phyloP scores from a whole-genome alignment of 495 filamentous ascomycete species.

The Xylaria grammica region DNA sequence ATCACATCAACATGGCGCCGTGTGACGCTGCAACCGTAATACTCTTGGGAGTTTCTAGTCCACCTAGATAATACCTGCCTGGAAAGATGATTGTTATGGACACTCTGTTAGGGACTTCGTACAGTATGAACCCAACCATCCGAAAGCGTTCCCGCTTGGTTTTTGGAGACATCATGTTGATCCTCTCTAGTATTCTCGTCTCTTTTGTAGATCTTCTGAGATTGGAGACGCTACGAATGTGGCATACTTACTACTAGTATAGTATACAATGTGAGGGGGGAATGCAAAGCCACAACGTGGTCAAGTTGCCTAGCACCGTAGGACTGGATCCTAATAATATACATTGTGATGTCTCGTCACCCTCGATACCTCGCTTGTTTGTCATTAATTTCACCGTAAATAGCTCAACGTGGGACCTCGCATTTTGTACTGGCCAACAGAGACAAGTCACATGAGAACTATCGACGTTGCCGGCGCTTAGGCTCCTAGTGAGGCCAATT shows the following conservation, averaged over 20 bases:
- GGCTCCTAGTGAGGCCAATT: conserved; percentile 26
- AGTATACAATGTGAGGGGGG: background rate
- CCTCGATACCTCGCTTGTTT: background rate
- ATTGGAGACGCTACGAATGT: too few species aligned
- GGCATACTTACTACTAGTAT: background rate
- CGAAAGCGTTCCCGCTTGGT: background rate
- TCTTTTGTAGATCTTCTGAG: background rate
- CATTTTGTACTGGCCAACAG: conserved; percentile 14
- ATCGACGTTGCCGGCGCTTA: conserved; percentile 36
- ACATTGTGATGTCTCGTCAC: conserved; percentile 13
- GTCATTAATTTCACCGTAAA: background rate
- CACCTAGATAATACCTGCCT: too few species aligned
- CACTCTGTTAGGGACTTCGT: too few species aligned
- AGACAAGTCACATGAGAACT: conserved; percentile 18
- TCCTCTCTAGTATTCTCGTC: background rate
- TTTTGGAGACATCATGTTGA: conserved; percentile 13
- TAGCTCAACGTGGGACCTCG: background rate
- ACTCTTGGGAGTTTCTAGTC: background rate
- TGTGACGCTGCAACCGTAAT: conserved; percentile 4
- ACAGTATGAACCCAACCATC: background rate
- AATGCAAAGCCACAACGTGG: conserved; percentile 17
- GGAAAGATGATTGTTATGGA: too few species aligned
- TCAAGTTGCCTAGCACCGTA: background rate
- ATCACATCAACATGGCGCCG: conserved; percentile 15
- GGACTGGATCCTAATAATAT: background rate